A percentile compares a stretch with the other conserved stretches of the same genome.
Evolutionary conservation across 768 basidiomycete species (phyloP).

Genomic region (Suillus subaureus): DNA sequence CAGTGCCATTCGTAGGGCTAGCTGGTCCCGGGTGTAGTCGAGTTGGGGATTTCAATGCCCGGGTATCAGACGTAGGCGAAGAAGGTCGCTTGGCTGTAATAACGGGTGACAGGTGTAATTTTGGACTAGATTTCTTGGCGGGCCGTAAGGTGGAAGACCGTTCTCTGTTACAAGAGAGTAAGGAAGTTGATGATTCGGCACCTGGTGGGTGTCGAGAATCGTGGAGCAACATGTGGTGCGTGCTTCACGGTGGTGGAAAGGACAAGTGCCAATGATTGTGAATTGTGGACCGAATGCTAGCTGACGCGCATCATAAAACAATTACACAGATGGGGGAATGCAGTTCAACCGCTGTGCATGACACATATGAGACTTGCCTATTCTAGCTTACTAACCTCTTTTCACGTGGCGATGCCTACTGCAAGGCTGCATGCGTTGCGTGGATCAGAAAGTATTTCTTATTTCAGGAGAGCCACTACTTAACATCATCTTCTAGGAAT

Average conservation of each 20-base stretch:
- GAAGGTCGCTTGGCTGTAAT: not conserved
- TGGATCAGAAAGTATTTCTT: too few relatives aligned
- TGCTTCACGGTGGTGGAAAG: not conserved
- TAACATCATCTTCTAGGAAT: too few relatives aligned
- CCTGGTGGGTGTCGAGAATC: not conserved
- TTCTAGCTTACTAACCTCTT: not conserved
- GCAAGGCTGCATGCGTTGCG: too few relatives aligned
- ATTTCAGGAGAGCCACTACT: too few relatives aligned
- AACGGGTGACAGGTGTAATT: not conserved
- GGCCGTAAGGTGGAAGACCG: not conserved
- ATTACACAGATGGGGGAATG: too few relatives aligned
- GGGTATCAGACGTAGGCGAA: not conserved
- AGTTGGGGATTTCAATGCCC: not conserved
- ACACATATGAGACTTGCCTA: not conserved
- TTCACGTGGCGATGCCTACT: too few relatives aligned
- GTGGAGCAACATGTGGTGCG: not conserved
- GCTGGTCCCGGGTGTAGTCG: not conserved
- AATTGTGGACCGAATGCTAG: too few relatives aligned
- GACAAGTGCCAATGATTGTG: not conserved
- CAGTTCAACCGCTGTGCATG: too few relatives aligned
- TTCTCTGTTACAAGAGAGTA: not conserved
- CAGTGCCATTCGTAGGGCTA: not conserved
- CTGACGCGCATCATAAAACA: too few relatives aligned
- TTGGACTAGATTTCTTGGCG: not conserved
- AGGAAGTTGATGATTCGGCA: not conserved